Evolutionary conservation across 345 rosid genomes (phyloP).

Genomic region (Nephelium lappaceum): DNA sequence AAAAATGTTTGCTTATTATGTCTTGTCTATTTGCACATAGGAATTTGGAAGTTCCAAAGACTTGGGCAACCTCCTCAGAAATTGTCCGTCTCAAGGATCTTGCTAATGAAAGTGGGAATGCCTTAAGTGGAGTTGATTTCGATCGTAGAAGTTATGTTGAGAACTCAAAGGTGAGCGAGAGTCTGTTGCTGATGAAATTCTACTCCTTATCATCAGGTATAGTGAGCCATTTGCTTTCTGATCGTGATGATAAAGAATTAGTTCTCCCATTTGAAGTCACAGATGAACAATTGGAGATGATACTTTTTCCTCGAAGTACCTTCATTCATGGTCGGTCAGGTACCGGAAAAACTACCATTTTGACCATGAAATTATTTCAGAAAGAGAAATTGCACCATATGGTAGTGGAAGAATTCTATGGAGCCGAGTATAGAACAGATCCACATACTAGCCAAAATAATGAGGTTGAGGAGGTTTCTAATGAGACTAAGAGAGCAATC

Average conservation of each 20-base stretch:
- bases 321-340: constrained; percentile 62
- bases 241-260: constrained; percentile 38
- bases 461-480: not conserved
- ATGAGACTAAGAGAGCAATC: constrained; percentile 13
- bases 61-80: constrained; percentile 37
- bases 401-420: constrained; percentile 29
- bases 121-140: constrained; percentile 13
- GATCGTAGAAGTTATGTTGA: constrained; percentile 33
- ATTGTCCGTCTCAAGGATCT: constrained; percentile 27
- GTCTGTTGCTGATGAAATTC: constrained; percentile 58
- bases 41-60: constrained; percentile 49
- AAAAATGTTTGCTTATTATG: not conserved
- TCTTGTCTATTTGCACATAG: constrained; percentile 26
- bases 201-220: constrained; percentile 43
- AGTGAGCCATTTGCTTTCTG: constrained; percentile 43
- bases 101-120: constrained; percentile 19
- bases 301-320: constrained; percentile 40
- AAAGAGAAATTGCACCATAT: constrained; percentile 37
- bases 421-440: not conserved
- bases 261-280: constrained; percentile 59
- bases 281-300: constrained; percentile 44
- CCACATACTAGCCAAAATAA: not conserved
- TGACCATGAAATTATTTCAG: constrained; percentile 48
- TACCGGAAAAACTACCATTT: constrained; percentile 60
- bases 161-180: constrained; percentile 49